Conservation (phyloP, 2,329 filamentous ascomycete genomes). For the Trichoderma polysporum region DNA sequence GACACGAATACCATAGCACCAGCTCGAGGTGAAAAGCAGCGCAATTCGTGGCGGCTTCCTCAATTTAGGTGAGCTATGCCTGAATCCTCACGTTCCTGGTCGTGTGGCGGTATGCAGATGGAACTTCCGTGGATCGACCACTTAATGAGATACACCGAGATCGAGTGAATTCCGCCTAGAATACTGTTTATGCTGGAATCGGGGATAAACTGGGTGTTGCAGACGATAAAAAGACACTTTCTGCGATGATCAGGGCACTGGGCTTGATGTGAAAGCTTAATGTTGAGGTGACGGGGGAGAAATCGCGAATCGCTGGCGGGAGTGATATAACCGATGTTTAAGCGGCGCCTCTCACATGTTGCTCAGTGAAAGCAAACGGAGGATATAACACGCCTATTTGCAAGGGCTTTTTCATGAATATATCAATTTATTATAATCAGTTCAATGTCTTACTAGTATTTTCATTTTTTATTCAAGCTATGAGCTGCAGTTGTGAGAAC, state of each 20-base stretch:
- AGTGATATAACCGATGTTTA: slow-evolving; percentile 11
- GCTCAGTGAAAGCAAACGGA: not conserved
- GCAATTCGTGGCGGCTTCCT: not conserved
- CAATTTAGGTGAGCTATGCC: not conserved
- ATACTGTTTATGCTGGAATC: not conserved
- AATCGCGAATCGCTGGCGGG: not conserved
- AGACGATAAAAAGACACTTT: not conserved
- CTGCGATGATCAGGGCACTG: not conserved
- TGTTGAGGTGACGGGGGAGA: slow-evolving; percentile 3
- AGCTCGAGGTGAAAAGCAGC: not conserved
- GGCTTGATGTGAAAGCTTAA: slow-evolving; percentile 14
- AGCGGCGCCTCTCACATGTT: slow-evolving; percentile 6
- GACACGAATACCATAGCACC: not conserved
- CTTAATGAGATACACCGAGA: not conserved
- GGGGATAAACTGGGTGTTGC: not conserved
- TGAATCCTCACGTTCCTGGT: not conserved
- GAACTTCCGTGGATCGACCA: not conserved
- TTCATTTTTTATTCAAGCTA: not conserved
- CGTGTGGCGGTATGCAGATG: not conserved
- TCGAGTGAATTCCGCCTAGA: not conserved
- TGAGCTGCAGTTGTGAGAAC: not conserved
- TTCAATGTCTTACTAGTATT: not conserved
- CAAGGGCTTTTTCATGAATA: not conserved
- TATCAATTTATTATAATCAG: not conserved
- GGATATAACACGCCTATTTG: not conserved